Percentiles rank a stretch among this genome's conserved stretches.
phyloP scores from a whole-genome alignment of 78 protist genomes.

The Polysphondylium violaceum region DNA sequence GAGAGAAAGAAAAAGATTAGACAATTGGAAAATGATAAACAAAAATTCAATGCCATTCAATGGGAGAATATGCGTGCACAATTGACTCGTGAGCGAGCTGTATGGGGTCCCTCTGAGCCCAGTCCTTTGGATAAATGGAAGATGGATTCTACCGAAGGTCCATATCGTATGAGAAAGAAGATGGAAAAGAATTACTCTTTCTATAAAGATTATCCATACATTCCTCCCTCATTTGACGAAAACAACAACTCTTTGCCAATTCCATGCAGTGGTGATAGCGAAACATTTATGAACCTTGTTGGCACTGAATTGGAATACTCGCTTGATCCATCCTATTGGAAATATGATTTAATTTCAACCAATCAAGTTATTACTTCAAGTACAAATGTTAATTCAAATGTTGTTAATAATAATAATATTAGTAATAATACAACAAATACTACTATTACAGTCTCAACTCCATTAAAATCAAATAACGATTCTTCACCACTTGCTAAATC shows the following conservation, averaged over 20 bases:
- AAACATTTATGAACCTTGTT: conserved; percentile 37
- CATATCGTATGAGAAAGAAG: conserved; percentile 79
- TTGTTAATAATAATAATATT: neutral
- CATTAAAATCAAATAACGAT: neutral
- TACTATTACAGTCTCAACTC: neutral
- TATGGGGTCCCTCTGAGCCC: conserved; percentile 70
- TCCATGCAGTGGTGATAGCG: conserved; percentile 49
- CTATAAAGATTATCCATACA: conserved; percentile 68
- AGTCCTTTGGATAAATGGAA: conserved; percentile 74
- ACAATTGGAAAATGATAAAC: conserved; percentile 59
- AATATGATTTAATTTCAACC: conserved; percentile 42
- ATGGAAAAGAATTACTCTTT: conserved; percentile 74
- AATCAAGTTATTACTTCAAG: neutral
- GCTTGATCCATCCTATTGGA: conserved; percentile 73
- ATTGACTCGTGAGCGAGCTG: conserved; percentile 73
- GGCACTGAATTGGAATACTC: conserved; percentile 39
- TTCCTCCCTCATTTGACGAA: conserved; percentile 58
- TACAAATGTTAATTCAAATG: neutral
- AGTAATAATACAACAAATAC: neutral
- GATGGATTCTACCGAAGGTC: conserved; percentile 82
- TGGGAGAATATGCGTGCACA: conserved; percentile 63
- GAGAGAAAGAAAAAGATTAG: conserved; percentile 64
- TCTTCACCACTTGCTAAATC: conserved; percentile 23
- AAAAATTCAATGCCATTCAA: conserved; percentile 63
- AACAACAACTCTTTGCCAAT: conserved; percentile 26